Conservation (phyloP, 768 basidiomycete species). For the Saitozyma sp. region DNA sequence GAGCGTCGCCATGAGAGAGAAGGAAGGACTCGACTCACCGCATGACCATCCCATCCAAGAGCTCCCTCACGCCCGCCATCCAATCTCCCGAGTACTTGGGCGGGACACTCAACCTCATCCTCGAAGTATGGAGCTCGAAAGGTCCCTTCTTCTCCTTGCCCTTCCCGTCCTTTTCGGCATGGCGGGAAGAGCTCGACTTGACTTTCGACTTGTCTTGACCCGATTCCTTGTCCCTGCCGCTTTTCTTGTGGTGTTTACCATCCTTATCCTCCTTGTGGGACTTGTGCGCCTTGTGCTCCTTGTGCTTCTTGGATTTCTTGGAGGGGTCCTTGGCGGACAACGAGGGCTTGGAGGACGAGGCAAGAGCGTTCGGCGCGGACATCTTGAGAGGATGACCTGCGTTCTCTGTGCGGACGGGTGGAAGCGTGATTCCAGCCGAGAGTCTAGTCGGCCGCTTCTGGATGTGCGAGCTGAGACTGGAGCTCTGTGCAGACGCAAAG, state of each 20-base stretch:
- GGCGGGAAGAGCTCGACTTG: neutral
- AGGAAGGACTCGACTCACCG: slow-evolving; percentile 60
- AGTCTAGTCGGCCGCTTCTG: too few species aligned
- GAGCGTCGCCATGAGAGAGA: neutral
- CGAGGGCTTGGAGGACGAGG: slow-evolving; percentile 11
- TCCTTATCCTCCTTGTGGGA: slow-evolving; percentile 6
- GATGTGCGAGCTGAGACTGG: neutral
- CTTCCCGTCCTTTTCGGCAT: slow-evolving; percentile 37
- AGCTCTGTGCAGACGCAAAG: neutral
- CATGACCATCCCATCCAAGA: slow-evolving; percentile 94
- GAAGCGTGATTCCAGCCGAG: too few species aligned
- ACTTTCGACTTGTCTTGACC: neutral
- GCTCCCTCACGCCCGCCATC: slow-evolving; percentile 75
- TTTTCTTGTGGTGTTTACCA: slow-evolving; percentile 8
- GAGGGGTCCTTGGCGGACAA: slow-evolving; percentile 2
- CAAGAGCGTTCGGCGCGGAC: slow-evolving; percentile 11
- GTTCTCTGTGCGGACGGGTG: neutral
- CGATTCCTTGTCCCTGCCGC: neutral
- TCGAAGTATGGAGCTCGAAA: slow-evolving; percentile 59
- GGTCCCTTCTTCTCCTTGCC: slow-evolving; percentile 48
- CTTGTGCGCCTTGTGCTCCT: neutral
- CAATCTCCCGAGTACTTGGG: slow-evolving; percentile 76
- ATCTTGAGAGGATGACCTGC: neutral
- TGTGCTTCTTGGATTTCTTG: slow-evolving; percentile 10
- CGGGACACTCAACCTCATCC: slow-evolving; percentile 69